phyloP scores from a whole-genome alignment of 441 rosid species.

The Croton laevigatus region DNA sequence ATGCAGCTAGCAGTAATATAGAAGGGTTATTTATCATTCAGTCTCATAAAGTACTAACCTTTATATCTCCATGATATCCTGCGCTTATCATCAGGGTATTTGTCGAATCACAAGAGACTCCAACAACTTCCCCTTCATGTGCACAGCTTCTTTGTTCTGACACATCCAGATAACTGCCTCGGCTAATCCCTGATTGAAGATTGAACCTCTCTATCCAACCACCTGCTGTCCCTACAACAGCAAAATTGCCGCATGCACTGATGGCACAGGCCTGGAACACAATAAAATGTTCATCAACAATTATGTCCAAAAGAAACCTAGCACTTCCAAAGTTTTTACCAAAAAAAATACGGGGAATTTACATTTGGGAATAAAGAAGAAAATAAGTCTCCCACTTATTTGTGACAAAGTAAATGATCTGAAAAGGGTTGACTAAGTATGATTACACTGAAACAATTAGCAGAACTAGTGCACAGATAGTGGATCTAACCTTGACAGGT shows the following conservation, averaged over 20 bases:
- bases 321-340: not conserved
- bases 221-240: constrained; percentile 83
- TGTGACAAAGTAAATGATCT: not conserved
- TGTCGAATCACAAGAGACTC: constrained; percentile 94
- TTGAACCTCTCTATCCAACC: constrained; percentile 98
- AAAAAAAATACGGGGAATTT: not conserved
- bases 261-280: constrained; percentile 72
- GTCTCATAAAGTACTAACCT: constrained; percentile 43
- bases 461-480: constrained; percentile 11
- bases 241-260: constrained; percentile 98
- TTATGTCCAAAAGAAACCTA: not conserved
- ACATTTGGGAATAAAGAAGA: not conserved
- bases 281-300: constrained; percentile 12
- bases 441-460: not conserved
- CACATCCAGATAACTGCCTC: constrained; percentile 74
- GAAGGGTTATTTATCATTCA: not conserved
- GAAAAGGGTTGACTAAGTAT: not conserved
- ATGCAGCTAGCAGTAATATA: not conserved
- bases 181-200: constrained; percentile 93
- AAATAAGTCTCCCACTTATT: not conserved
- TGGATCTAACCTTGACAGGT: constrained; percentile 71
- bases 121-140: constrained; percentile 83
- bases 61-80: constrained; percentile 85
- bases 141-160: constrained; percentile 53
- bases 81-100: constrained; percentile 92